These are phyloP conservation scores for Cercospora sojina DNA, from an alignment of 2,329 filamentous ascomycete genomes.

Conservation along the genomic window DNA sequence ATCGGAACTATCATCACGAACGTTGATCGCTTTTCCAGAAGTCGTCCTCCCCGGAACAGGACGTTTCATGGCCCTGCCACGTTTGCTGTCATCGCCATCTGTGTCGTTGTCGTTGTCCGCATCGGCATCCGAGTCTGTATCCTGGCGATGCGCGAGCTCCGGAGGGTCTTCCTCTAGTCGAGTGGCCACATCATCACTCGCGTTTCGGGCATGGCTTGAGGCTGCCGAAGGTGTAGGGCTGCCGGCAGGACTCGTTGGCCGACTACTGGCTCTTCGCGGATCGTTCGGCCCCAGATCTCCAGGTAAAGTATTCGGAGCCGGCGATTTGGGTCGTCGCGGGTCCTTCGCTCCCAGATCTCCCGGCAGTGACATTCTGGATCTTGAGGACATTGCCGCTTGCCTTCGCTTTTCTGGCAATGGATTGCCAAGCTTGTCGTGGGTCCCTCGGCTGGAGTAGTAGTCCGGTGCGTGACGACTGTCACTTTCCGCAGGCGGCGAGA, in stretches of 20 bases:
- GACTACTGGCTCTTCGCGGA: constrained; percentile 27
- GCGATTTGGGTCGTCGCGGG: constrained; percentile 37
- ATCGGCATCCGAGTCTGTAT: constrained; percentile 33
- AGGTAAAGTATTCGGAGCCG: constrained; percentile 31
- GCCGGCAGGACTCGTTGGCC: constrained; percentile 27
- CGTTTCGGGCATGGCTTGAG: constrained; percentile 27
- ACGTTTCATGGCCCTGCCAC: constrained; percentile 36
- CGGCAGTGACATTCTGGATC: constrained; percentile 36
- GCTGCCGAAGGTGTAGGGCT: constrained; percentile 31
- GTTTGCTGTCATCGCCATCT: constrained; percentile 32
- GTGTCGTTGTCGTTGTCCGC: constrained; percentile 39
- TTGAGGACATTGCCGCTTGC: constrained; percentile 34
- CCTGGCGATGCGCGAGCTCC: constrained; percentile 26
- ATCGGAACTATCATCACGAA: constrained; percentile 33
- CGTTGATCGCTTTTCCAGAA: constrained; percentile 36
- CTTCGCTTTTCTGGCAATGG: constrained; percentile 30
- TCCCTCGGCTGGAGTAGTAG: constrained; percentile 33
- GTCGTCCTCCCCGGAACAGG: constrained; percentile 38
- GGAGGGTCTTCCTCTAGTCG: constrained; percentile 33
- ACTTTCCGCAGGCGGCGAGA: constrained; percentile 25
- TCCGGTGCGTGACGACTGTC: constrained; percentile 25
- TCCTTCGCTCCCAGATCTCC: constrained; percentile 40
- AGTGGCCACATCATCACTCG: constrained; percentile 29
- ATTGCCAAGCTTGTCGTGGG: constrained; percentile 35
- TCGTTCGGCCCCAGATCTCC: constrained; percentile 38